phyloP scores from a whole-genome alignment of 345 rosid species.

The Geranium brycei region DNA sequence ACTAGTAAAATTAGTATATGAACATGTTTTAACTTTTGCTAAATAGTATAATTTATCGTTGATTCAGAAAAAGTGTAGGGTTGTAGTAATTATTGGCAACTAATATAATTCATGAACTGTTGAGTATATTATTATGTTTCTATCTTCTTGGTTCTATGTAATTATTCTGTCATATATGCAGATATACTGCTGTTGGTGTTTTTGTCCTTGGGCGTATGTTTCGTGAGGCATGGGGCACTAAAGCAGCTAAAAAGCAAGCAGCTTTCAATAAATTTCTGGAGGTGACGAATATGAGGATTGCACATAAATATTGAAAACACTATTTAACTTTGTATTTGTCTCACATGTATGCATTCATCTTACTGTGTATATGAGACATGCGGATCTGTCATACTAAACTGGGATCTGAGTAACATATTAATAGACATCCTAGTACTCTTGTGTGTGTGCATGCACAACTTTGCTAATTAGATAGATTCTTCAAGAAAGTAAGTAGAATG shows the following conservation, averaged over 20 bases:
- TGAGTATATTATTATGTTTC: not conserved
- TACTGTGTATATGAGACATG: not conserved
- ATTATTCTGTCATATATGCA: slow-evolving; percentile 11
- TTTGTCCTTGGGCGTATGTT: slow-evolving; percentile 87
- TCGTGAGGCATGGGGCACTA: slow-evolving; percentile 78
- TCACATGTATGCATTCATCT: not conserved
- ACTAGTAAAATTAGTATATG: not conserved
- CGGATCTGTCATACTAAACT: not conserved
- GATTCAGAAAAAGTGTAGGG: not conserved
- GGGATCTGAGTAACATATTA: not conserved
- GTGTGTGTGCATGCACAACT: too few species aligned
- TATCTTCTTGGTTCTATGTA: not conserved
- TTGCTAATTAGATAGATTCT: too few species aligned
- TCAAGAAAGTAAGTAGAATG: too few species aligned
- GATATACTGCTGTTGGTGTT: slow-evolving; percentile 96
- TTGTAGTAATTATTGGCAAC: not conserved
- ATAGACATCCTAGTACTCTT: not conserved
- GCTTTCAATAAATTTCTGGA: slow-evolving; percentile 83
- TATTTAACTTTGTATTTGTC: not conserved
- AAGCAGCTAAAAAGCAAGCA: slow-evolving; percentile 52
- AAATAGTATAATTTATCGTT: not conserved
- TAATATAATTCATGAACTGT: not conserved
- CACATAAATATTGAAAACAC: not conserved
- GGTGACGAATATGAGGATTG: slow-evolving; percentile 24
- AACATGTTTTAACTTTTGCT: not conserved